phyloP scores from a whole-genome alignment of 805 yeast genomes.

The Candida succiphila region DNA sequence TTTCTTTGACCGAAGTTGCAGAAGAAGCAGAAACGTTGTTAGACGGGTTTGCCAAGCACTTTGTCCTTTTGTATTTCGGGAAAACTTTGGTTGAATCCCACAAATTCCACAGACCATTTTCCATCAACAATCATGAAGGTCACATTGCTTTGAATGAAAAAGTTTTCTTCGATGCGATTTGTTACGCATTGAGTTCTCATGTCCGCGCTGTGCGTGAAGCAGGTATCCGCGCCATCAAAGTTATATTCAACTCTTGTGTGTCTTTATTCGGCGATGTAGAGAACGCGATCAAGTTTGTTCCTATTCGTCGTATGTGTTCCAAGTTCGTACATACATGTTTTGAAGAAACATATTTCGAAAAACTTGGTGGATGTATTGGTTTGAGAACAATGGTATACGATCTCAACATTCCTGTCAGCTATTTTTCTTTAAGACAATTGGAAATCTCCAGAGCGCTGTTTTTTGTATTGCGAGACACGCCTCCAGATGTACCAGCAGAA shows the following conservation, averaged over 20 bases:
- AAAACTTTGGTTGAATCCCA: slow-evolving; percentile 61
- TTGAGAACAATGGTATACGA: slow-evolving; percentile 64
- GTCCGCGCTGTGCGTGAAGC: slow-evolving; percentile 57
- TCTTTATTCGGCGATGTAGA: slow-evolving; percentile 59
- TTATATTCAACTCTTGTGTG: slow-evolving; percentile 50
- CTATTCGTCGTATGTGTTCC: slow-evolving; percentile 66
- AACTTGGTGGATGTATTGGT: slow-evolving; percentile 86
- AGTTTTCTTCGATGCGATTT: slow-evolving; percentile 63
- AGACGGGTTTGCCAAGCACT: slow-evolving; percentile 65
- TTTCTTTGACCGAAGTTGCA: slow-evolving; percentile 61
- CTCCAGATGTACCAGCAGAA: slow-evolving; percentile 74
- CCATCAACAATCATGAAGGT: slow-evolving; percentile 75
- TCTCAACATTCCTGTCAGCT: slow-evolving; percentile 52
- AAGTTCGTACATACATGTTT: slow-evolving; percentile 87
- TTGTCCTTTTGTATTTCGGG: slow-evolving; percentile 68
- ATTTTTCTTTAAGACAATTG: slow-evolving; percentile 71
- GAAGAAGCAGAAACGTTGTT: slow-evolving; percentile 59
- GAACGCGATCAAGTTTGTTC: slow-evolving; percentile 60
- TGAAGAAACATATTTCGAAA: slow-evolving; percentile 77
- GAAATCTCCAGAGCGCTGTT: slow-evolving; percentile 81
- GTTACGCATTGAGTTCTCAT: slow-evolving; percentile 73
- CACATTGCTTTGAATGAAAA: slow-evolving; percentile 57
- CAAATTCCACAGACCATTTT: slow-evolving; percentile 59
- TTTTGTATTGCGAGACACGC: slow-evolving; percentile 84
- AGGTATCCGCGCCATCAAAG: slow-evolving; percentile 58